Conservation (phyloP, 352 stramenopile species). For the Globisporangium viniferum region DNA sequence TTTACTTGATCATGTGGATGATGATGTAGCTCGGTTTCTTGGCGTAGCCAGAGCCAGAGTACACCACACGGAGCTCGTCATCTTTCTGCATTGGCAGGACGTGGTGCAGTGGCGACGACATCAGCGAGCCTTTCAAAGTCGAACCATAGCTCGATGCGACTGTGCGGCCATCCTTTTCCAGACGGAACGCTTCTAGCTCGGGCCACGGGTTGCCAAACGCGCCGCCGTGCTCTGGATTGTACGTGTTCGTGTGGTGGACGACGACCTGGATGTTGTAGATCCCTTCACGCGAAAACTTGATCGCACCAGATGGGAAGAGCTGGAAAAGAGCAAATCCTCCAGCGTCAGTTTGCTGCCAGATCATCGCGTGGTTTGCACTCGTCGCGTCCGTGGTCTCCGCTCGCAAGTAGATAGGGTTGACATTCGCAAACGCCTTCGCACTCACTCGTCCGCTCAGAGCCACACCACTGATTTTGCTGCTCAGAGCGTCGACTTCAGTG, state of each 20-base stretch:
- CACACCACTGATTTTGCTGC: not conserved
- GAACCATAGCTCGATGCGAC: conserved; percentile 2
- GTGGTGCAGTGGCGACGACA: conserved; percentile 5
- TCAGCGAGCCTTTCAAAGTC: not conserved
- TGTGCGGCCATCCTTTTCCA: not conserved
- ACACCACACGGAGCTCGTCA: conserved; percentile 11
- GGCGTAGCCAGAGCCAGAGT: conserved; percentile 5
- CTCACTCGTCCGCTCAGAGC: not conserved
- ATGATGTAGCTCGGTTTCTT: conserved; percentile 1
- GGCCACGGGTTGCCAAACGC: not conserved
- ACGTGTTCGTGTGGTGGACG: conserved; percentile 5
- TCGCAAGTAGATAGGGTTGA: not conserved
- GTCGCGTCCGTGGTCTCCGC: not conserved
- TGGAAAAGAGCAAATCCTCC: not conserved
- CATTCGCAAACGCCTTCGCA: not conserved
- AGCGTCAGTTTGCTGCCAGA: not conserved
- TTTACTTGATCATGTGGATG: conserved; percentile 33
- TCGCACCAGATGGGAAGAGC: not conserved
- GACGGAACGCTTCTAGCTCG: not conserved
- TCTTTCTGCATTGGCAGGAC: not conserved
- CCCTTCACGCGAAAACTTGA: conserved; percentile 4
- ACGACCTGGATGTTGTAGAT: conserved; percentile 7
- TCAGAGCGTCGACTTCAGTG: conserved; percentile 3
- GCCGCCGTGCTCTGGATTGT: not conserved
- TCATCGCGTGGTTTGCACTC: not conserved